Conservation (phyloP, 1,284 basidiomycete genomes). For the Cryptococcus sp. region DNA sequence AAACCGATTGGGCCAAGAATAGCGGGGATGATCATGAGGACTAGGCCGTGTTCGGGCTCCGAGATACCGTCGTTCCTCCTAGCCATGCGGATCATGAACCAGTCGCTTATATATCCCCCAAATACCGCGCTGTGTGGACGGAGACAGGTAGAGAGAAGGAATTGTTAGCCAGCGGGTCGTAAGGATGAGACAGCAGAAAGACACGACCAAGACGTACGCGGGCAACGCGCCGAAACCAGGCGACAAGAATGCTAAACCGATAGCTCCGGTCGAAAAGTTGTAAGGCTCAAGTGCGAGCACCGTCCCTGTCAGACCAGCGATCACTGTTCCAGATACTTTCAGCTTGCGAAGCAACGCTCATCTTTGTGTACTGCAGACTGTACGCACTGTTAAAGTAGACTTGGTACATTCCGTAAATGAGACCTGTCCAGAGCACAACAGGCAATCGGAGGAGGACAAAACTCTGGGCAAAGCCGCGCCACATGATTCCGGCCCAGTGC, state of each 20-base stretch:
- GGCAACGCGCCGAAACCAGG: no score
- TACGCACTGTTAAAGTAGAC: slow-evolving; percentile 2
- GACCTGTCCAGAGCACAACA: neutral
- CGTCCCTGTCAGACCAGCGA: no score
- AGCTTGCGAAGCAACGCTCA: neutral
- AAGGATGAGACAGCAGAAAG: no score
- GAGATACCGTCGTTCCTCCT: slow-evolving; percentile 21
- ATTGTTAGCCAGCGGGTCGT: neutral
- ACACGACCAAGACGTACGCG: no score
- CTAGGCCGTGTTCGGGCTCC: slow-evolving; percentile 28
- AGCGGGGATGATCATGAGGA: slow-evolving; percentile 21
- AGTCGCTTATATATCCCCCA: slow-evolving; percentile 16
- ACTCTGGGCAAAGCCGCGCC: slow-evolving; percentile 12
- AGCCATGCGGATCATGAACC: slow-evolving; percentile 14
- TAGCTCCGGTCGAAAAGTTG: no score
- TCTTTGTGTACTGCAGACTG: slow-evolving; percentile 4
- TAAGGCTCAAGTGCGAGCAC: no score
- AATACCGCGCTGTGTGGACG: slow-evolving; percentile 8
- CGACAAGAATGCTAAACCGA: no score
- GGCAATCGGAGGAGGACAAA: slow-evolving; percentile 5
- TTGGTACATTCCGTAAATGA: slow-evolving; percentile 5
- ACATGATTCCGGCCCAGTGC: slow-evolving; percentile 11
- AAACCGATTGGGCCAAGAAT: slow-evolving; percentile 20
- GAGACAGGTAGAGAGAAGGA: neutral
- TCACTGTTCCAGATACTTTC: no score